These are phyloP conservation scores for Lolium rigidum DNA, from an alignment of 176 grass and related monocot species.

Conservation along the genomic window DNA sequence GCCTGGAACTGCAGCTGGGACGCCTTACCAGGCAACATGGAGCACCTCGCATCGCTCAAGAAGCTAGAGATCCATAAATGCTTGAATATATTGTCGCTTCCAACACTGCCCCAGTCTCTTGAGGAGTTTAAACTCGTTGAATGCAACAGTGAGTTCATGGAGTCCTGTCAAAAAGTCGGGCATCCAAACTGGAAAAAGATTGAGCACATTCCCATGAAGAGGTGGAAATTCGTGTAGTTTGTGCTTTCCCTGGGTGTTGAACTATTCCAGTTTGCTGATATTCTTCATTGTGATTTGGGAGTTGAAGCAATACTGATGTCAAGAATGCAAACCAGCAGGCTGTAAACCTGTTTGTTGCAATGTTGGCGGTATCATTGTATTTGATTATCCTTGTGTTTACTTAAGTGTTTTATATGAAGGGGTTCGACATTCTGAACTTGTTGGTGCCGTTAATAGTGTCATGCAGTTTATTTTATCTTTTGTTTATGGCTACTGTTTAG, in stretches of 20 bases:
- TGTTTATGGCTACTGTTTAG: not conserved
- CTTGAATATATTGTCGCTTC: not conserved
- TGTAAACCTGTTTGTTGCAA: not conserved
- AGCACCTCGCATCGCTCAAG: not conserved
- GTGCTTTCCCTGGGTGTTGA: not conserved
- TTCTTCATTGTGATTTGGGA: not conserved
- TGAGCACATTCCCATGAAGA: not conserved
- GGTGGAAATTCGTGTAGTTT: not conserved
- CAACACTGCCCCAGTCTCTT: not conserved
- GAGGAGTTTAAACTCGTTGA: not conserved
- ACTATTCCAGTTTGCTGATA: not conserved
- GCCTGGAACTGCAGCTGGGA: not conserved
- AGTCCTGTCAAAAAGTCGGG: not conserved
- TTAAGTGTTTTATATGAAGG: not conserved
- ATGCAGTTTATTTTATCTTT: not conserved
- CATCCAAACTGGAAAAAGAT: constrained; percentile 1
- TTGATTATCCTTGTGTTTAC: not conserved
- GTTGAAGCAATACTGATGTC: not conserved
- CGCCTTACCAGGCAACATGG: not conserved
- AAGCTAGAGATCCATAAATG: not conserved
- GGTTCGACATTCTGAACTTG: not conserved
- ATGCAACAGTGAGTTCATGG: not conserved
- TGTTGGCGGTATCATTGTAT: not conserved
- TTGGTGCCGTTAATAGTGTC: not conserved
- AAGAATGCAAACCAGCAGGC: not conserved